Base-by-base conservation (phyloP, 2,329 filamentous ascomycete genomes). In the Sclerotinia subarctica region DNA sequence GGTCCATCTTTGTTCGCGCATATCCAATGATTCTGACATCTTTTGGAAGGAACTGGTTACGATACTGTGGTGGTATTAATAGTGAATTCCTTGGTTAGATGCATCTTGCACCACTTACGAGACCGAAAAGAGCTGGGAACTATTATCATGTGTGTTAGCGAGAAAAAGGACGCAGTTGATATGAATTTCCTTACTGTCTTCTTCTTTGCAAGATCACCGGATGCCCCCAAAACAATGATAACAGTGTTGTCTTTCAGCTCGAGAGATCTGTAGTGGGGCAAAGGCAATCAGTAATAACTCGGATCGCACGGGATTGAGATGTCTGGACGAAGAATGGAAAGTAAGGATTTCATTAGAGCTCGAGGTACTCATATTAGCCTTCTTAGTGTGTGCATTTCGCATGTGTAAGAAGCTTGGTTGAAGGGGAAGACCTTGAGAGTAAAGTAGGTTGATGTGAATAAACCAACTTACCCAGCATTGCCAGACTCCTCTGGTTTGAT, bases 1-100 rank as follows among this genome's bases (percentile, higher is more conserved):
- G 93, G 83, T 98, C 94, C 95, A 99, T 99, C 86, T 97, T 97
- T 76, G 95, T 99, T 79, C 95, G 90, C 76, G 95, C 95, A 92
- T 99, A 99, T 84, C 95, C 95, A 77, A 99, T 89, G 79, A 99
- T 97, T 81, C 89, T 92, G 82, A 97, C 93, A 81, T 96, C 93
- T 82, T 96, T 96, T 76, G 89, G 95, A 64, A 99, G 91, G 84
- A 98, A 99, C 82, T 97, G 94, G 85, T 99, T 99, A 79, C 95
- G 93, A 84, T 94, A 97, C 94, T 97, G 78, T 72, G 64, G 64
- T 49, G 54, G 64, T 52, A 60, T 76, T 51, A 73, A 69, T 68
- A 38, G 29, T 47, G 64, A 26, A n/a, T 29, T 57, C 24, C n/a
- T 59, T 60, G 46, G 47, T 42, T 21, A 6, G 11, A 47, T 29